phyloP scores from a whole-genome alignment of 352 stramenopile species.

The Globisporangium echinulatum region DNA sequence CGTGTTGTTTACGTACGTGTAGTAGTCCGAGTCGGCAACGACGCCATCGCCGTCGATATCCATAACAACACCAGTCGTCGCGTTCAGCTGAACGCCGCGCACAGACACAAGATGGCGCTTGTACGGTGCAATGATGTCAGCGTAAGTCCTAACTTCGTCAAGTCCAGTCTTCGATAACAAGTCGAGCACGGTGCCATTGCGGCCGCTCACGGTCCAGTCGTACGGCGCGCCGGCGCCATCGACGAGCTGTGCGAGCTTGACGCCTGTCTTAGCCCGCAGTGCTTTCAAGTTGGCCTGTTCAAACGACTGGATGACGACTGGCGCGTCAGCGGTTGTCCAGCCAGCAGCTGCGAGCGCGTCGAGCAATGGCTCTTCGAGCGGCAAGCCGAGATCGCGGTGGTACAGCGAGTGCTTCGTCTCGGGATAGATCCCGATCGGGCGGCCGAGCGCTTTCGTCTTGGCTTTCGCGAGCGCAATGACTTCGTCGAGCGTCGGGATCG shows the following conservation, averaged over 20 bases:
- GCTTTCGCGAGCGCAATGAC: conserved; percentile 77
- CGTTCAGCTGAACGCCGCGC: conserved; percentile 34
- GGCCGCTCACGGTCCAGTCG: conserved; percentile 60
- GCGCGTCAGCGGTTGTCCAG: conserved; percentile 59
- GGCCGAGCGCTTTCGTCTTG: conserved; percentile 50
- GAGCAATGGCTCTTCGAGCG: conserved; percentile 75
- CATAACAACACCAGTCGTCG: conserved; percentile 29
- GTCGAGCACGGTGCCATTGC: conserved; percentile 43
- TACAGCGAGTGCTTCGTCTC: conserved; percentile 87
- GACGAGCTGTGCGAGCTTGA: conserved; percentile 67
- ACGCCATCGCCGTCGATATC: conserved; percentile 63
- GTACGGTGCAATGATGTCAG: conserved; percentile 62
- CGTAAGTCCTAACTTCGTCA: conserved; percentile 61
- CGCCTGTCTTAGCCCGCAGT: conserved; percentile 51
- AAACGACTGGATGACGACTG: conserved; percentile 74
- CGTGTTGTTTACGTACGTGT: conserved; percentile 27
- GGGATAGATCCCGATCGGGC: conserved; percentile 78
- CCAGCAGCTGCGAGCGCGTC: conserved; percentile 55
- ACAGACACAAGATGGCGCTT: conserved; percentile 77
- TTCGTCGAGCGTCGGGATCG: conserved; percentile 86
- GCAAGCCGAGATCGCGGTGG: conserved; percentile 55
- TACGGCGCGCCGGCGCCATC: conserved; percentile 26
- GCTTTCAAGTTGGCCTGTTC: conserved; percentile 67
- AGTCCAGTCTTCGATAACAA: conserved; percentile 51
- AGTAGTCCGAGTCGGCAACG: conserved; percentile 56